These are phyloP conservation scores for Fusarium torreyae DNA, from an alignment of 2,329 filamentous ascomycete genomes.

Conservation along the genomic window DNA sequence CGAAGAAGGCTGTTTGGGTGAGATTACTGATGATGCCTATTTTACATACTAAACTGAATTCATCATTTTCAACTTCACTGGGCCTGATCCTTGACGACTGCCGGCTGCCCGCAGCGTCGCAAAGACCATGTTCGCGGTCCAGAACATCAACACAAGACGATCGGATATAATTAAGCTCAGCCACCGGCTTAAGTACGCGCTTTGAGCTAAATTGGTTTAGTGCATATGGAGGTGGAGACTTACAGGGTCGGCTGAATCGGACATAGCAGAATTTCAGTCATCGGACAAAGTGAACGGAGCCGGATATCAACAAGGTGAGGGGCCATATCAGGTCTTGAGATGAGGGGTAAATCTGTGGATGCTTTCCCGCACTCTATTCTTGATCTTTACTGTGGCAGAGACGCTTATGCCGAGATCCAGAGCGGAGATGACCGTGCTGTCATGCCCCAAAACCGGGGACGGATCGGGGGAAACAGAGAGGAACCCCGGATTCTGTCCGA, in stretches of 20 bases:
- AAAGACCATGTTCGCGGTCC: too few relatives aligned
- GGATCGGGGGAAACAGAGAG: constrained; percentile 2
- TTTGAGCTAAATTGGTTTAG: neutral
- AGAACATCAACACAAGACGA: neutral
- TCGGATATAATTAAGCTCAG: neutral
- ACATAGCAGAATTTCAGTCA: neutral
- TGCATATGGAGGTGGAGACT: neutral
- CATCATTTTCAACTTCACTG: too few relatives aligned
- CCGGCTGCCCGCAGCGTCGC: too few relatives aligned
- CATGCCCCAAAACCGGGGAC: neutral
- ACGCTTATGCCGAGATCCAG: neutral
- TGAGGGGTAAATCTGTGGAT: neutral
- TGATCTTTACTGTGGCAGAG: neutral
- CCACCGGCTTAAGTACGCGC: too few relatives aligned
- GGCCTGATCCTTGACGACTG: too few relatives aligned
- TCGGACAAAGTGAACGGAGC: neutral
- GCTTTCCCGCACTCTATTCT: neutral
- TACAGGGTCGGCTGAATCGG: neutral
- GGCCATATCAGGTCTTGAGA: neutral
- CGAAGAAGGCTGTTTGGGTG: too few relatives aligned
- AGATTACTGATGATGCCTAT: too few relatives aligned
- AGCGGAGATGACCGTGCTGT: neutral
- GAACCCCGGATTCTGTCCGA: constrained; percentile 5
- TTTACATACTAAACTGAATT: too few relatives aligned
- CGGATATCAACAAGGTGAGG: neutral